These are phyloP conservation scores for Solanum infundibuliforme DNA, from an alignment of 257 asterid species.

Conservation along the genomic window DNA sequence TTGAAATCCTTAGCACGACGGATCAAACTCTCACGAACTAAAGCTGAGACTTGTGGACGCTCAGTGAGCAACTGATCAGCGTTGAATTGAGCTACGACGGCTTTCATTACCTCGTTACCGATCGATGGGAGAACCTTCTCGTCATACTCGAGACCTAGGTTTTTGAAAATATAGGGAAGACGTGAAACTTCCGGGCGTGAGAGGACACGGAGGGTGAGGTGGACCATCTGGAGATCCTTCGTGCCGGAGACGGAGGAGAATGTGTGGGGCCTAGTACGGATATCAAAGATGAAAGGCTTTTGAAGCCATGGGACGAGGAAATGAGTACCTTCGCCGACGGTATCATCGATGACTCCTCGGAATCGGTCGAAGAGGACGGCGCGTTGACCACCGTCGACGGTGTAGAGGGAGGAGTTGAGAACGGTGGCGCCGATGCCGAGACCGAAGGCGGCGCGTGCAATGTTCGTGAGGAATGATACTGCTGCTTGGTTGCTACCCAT, in stretches of 20 bases:
- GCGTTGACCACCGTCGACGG: constrained; percentile 96
- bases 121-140: constrained; percentile 93
- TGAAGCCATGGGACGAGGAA: constrained; percentile 89
- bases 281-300: constrained; percentile 77
- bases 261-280: constrained; percentile 86
- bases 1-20: constrained; percentile 87
- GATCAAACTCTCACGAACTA: constrained; percentile 78
- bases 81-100: constrained; percentile 93
- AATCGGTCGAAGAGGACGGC: constrained; percentile 90
- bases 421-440: constrained; percentile 55
- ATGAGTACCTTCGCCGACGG: constrained; percentile 87
- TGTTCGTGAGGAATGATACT: constrained; percentile 40
- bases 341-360: constrained; percentile 68
- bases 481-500: constrained; percentile 70
- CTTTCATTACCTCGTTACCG: constrained; percentile 81
- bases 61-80: constrained; percentile 93
- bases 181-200: constrained; percentile 74
- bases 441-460: constrained; percentile 76
- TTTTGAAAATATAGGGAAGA: constrained; percentile 65
- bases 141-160: constrained; percentile 85
- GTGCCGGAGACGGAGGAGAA: constrained; percentile 80
- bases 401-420: constrained; percentile 65
- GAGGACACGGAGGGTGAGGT: constrained; percentile 84
- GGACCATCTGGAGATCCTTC: constrained; percentile 97
- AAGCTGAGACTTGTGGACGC: constrained; percentile 85